Base-by-base conservation (phyloP, 164 flowering plant genomes). In the Pachysandra terminalis region DNA sequence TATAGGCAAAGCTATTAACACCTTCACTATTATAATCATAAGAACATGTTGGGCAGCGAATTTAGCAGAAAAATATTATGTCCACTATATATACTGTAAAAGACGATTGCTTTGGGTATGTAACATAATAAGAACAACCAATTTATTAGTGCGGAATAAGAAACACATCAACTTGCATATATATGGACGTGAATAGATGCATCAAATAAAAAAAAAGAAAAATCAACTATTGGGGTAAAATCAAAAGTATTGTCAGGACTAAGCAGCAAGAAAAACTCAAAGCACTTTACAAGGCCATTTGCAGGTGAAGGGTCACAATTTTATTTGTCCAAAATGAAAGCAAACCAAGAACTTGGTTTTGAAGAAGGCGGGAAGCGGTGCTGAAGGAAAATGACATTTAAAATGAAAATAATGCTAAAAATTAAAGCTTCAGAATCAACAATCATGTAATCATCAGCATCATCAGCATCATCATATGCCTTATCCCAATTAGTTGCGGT, bases 1-100 rank as follows among this genome's bases (percentile, higher is more conserved):
- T 71, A 71, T 25, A 56, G 57, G 51, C 45, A 62, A 54, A 14
- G 66, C 68, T 67, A 70, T 65, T 24, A 65, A 65, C 22, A 45
- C n/a, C 51, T 40, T n/a, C 40, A 28, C 17, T 41, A 26, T 23
- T 61, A 2, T 63, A 41, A 51, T 63, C 19, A 52, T 71, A n/a
- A 66, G 15, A 14, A 45, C 14, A 56, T 28, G 48, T 16, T 25
- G 23, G 15, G 7, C 37, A 32, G 37, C 7, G 7, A 32, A 45
- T 10, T 45, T 12, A 10, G 14, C 17, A 45, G 15, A 15, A 10
- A 10, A 45, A 45, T 15, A 12, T 45, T 45, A 45, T 15, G 4
- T 10, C 51, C 14, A 45, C 45, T 10, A 9, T 25, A 26, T 15
- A 49, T 51, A 19, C 54, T 26, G 22, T 8, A 8, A 15, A 24